Base-by-base conservation (phyloP, 768 basidiomycete species). In the Tricholoma sp. region DNA sequence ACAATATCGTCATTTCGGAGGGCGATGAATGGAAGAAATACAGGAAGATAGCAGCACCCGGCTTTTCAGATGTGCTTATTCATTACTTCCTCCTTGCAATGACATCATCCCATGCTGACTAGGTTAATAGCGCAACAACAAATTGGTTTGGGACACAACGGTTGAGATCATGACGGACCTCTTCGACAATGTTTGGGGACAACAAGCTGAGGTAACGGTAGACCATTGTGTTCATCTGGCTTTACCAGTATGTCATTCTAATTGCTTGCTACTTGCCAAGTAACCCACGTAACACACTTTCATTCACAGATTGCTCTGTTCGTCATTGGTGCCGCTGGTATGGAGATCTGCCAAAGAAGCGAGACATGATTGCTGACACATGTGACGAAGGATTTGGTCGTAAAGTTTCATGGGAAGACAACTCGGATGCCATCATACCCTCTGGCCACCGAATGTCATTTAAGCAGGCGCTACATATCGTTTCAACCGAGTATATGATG, bases 1-100 rank as follows among this genome's bases (percentile, higher is more conserved):
- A n/a, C n/a, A n/a, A n/a, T n/a, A n/a, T n/a, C n/a, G n/a, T n/a
- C n/a, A n/a, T n/a, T n/a, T n/a, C n/a, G n/a, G n/a, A n/a, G n/a
- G n/a, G n/a, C n/a, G n/a, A n/a, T n/a, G n/a, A n/a, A n/a, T n/a
- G n/a, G n/a, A n/a, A n/a, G n/a, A n/a, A n/a, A n/a, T n/a, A n/a
- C n/a, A n/a, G n/a, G n/a, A n/a, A n/a, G n/a, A n/a, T n/a, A n/a
- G n/a, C n/a, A 16, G 83, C 82, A 1, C 84, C 85, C n/a, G 79
- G 83, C 0, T 88, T 87, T 65, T 82, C 82, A 5, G 84, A 85
- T 66, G 83, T 83, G 55, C 45, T n/a, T n/a, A n/a, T n/a, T n/a
- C n/a, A n/a, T 69, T 58, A 7, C 2, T 18, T 32, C 35, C 14
- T 7, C 22, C 6, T 45, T 19, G 8, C 19, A 22, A 3, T 11